Base-by-base conservation (phyloP, 768 basidiomycete genomes). In the Amanita phalloides region DNA sequence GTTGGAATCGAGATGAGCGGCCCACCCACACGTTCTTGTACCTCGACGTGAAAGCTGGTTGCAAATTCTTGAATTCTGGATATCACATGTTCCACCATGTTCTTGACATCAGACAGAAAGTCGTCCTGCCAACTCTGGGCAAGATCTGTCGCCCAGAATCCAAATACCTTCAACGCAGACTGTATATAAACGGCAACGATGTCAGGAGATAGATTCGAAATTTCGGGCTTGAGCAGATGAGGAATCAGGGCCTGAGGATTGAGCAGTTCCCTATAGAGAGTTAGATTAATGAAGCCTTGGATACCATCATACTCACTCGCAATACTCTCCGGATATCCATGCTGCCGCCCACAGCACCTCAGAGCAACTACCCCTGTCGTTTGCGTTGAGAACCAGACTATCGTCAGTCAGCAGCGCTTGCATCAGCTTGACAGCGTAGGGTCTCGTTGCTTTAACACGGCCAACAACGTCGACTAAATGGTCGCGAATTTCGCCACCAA, bases 281-380 rank as follows among this genome's bases (percentile, higher is more conserved):
- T 43, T 26, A 50, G 49, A 35, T 21, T 43, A 2, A 25, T n/a
- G 17, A 45, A 21, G 6, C 3, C 1, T 17, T 10, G 11, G 7
- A 36, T n/a, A 37, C 9, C 8, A 4, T 28, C 26, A 26, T 26
- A 71, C 85, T 63, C 58, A 93, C 94, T 81, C 75, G 76, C 86
- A 84, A 64, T 91, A 90, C 67, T 99, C 96, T 17, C 94, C 95
- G 55, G 90, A 92, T 57, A 97, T 88, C 89, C 90, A 99, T 4
- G 92, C 91, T 8, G 93, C 94, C 0, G 94, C 96, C 79, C 89
- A 91, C 2, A 96, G 70, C 7, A 95, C 79, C 61, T 94, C 90
- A 0, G 83, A 78, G 59, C 90, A 94, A 61, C 81, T 83, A 1
- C 80, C 84, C 46, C 78, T 76, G 20, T 89, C 84, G 17, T 71